phyloP scores from a whole-genome alignment of 306 rosid species.

The Cucurbita moschata region DNA sequence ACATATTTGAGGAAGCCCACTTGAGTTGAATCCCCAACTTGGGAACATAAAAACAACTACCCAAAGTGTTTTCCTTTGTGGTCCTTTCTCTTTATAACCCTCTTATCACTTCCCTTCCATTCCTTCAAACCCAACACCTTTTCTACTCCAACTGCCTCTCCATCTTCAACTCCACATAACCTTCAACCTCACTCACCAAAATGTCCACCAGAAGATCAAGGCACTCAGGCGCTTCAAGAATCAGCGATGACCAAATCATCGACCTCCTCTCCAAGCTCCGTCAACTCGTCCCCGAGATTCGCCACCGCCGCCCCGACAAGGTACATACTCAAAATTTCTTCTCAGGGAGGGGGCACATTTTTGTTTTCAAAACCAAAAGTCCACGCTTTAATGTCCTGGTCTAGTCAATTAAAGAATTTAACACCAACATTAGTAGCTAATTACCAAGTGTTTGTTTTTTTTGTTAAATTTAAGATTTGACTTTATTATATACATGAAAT shows the following conservation, averaged over 20 bases:
- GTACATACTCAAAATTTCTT: slow-evolving; percentile 12
- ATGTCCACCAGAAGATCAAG: slow-evolving; percentile 97
- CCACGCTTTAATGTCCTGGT: neutral
- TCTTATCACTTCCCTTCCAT: slow-evolving; percentile 35
- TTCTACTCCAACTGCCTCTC: neutral
- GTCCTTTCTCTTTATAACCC: slow-evolving; percentile 59
- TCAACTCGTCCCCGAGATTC: slow-evolving; percentile 94
- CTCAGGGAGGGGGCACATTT: neutral
- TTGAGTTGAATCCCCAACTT: slow-evolving; percentile 59
- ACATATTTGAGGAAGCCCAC: slow-evolving; percentile 51
- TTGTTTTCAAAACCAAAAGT: neutral
- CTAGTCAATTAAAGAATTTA: slow-evolving; percentile 5
- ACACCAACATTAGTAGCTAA: neutral
- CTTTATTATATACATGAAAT: neutral
- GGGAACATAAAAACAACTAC: slow-evolving; percentile 47
- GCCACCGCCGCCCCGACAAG: slow-evolving; percentile 75
- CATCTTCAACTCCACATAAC: neutral
- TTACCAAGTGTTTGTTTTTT: neutral
- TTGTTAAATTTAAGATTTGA: neutral
- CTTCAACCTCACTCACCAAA: neutral
- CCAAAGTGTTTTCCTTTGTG: slow-evolving; percentile 20
- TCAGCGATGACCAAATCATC: slow-evolving; percentile 92
- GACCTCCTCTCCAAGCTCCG: slow-evolving; percentile 90
- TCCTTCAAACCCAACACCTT: neutral
- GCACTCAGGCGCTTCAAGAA: slow-evolving; percentile 51